Evolutionary conservation across 1,139 yeast genomes (phyloP).

Genomic region (Debaryomyces coudertii): DNA sequence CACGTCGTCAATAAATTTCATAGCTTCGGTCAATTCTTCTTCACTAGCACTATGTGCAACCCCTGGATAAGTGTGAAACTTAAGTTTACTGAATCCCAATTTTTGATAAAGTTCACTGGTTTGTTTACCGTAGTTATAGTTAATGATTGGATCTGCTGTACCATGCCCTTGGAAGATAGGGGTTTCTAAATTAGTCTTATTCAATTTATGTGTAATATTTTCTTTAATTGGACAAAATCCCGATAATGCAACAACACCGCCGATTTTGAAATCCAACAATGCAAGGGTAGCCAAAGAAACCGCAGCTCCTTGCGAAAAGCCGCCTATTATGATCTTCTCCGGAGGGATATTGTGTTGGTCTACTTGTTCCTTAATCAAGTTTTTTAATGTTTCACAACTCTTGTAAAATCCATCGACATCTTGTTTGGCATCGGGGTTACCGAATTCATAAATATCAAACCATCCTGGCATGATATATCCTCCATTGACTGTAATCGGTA

Average conservation of each 20-base stretch:
- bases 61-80: conserved; percentile 63
- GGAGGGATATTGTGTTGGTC: conserved; percentile 61
- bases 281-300: conserved; percentile 61
- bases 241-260: conserved; percentile 76
- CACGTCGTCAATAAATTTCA: conserved; percentile 45
- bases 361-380: conserved; percentile 63
- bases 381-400: conserved; percentile 55
- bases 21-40: conserved; percentile 64
- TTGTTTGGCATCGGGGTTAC: conserved; percentile 48
- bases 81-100: conserved; percentile 55
- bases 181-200: conserved; percentile 54
- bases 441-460: conserved; percentile 76
- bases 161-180: conserved; percentile 94
- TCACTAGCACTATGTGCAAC: conserved; percentile 70
- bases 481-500: conserved; percentile 68
- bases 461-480: conserved; percentile 80
- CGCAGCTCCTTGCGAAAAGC: conserved; percentile 95
- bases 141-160: conserved; percentile 67
- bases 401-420: conserved; percentile 69
- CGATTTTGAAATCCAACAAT: conserved; percentile 60
- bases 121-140: conserved; percentile 48
- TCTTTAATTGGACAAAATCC: conserved; percentile 71
- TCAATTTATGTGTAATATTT: conserved; percentile 33
- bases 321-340: conserved; percentile 80
- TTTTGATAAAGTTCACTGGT: conserved; percentile 51